Evolutionary conservation across 345 rosid genomes (phyloP).

Genomic region (Brassica nigra): DNA sequence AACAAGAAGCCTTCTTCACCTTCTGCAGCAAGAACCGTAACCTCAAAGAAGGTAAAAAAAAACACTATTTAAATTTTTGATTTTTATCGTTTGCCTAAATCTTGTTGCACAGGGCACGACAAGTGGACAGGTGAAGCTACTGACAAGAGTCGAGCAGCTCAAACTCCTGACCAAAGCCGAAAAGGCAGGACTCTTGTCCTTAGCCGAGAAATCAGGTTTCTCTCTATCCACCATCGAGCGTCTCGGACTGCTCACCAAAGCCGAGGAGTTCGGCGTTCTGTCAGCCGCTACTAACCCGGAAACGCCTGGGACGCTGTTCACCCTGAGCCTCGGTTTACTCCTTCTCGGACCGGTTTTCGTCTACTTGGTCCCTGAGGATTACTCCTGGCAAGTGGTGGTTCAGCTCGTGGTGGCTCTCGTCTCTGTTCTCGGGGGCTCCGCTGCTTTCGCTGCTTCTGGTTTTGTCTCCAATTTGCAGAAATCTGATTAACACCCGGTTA

Average conservation of each 20-base stretch:
- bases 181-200: conserved; percentile 83
- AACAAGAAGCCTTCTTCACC: conserved; percentile 58
- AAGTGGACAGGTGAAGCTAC: conserved; percentile 63
- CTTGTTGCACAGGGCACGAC: conserved; percentile 20
- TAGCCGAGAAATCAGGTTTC: conserved; percentile 86
- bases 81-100: background rate
- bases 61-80: background rate
- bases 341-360: conserved; percentile 80
- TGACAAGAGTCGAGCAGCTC: conserved; percentile 90
- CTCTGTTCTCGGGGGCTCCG: conserved; percentile 74
- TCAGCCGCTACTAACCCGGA: conserved; percentile 86
- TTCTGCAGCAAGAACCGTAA: conserved; percentile 51
- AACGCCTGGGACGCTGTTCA: conserved; percentile 63
- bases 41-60: conserved; percentile 56
- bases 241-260: conserved; percentile 89
- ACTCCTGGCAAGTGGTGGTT: conserved; percentile 61
- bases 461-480: conserved; percentile 85
- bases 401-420: conserved; percentile 62
- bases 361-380: conserved; percentile 83
- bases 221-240: conserved; percentile 87
- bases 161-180: conserved; percentile 86
- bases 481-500: conserved; percentile 40
- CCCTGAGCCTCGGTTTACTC: conserved; percentile 68
- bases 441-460: conserved; percentile 83
- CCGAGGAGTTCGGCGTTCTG: conserved; percentile 81